These are phyloP conservation scores for Populus tremula DNA, from an alignment of 345 rosid species.

Conservation along the genomic window DNA sequence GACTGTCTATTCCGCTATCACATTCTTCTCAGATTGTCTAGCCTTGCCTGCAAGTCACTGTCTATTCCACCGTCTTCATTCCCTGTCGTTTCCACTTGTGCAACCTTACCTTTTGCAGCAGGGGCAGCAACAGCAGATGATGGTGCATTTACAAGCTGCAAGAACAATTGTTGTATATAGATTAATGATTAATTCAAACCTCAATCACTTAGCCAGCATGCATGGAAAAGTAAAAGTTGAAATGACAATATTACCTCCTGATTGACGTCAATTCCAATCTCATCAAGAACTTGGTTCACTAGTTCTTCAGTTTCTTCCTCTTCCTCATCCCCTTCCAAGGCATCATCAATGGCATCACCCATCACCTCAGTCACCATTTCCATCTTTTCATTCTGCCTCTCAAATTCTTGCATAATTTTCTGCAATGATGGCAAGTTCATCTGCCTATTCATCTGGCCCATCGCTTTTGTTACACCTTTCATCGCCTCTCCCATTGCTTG, in stretches of 20 bases:
- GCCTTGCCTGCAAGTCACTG: slow-evolving; percentile 80
- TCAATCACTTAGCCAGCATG: neutral
- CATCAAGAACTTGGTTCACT: slow-evolving; percentile 87
- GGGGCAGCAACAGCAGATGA: slow-evolving; percentile 71
- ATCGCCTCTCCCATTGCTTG: slow-evolving; percentile 97
- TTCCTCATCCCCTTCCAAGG: slow-evolving; percentile 90
- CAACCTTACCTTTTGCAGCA: slow-evolving; percentile 61
- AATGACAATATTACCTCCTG: slow-evolving; percentile 59
- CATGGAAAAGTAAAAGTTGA: neutral
- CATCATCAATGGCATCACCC: slow-evolving; percentile 91
- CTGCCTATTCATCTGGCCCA: slow-evolving; percentile 92
- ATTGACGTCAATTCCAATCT: slow-evolving; percentile 79
- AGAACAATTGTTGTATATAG: neutral
- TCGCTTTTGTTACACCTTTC: slow-evolving; percentile 94
- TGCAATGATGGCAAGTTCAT: slow-evolving; percentile 86
- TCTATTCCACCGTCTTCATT: slow-evolving; percentile 71
- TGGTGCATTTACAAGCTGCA: slow-evolving; percentile 78
- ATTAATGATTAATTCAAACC: neutral
- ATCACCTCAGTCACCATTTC: slow-evolving; percentile 84
- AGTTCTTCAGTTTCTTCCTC: slow-evolving; percentile 91
- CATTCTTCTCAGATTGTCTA: slow-evolving; percentile 85
- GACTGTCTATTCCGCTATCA: slow-evolving; percentile 70
- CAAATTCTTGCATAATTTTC: slow-evolving; percentile 86
- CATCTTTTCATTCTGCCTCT: slow-evolving; percentile 91
- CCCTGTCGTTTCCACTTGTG: slow-evolving; percentile 62